Conservation (phyloP, 805 yeast genomes). For the Schwanniomyces polymorphus region DNA sequence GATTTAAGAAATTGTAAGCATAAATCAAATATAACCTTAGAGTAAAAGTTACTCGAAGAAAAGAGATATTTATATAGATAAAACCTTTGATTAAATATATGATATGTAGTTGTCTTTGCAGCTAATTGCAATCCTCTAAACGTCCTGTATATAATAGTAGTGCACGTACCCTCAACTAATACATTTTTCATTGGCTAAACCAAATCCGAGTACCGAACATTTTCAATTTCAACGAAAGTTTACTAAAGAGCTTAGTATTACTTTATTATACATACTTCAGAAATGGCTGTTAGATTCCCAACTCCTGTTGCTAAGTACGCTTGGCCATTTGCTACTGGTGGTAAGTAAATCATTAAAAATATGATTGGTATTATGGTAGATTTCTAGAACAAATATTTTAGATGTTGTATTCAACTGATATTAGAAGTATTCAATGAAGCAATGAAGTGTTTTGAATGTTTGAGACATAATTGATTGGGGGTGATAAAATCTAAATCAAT, state of each 20-base stretch:
- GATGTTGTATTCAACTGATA: neutral
- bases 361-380: neutral
- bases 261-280: constrained; percentile 2
- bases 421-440: no score
- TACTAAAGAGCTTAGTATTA: neutral
- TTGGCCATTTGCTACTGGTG: constrained; percentile 91
- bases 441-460: no score
- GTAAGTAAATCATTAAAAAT: constrained; percentile 41
- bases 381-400: neutral
- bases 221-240: constrained; percentile 2
- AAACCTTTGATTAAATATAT: no score
- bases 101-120: no score
- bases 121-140: neutral
- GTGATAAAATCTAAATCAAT: no score
- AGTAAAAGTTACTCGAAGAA: no score
- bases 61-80: no score
- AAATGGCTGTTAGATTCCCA: constrained; percentile 44
- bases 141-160: constrained; percentile 6
- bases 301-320: constrained; percentile 63
- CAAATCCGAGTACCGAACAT: constrained; percentile 12
- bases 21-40: no score
- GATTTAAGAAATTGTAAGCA: no score
- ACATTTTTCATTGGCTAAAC: constrained; percentile 9
- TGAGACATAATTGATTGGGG: no score
- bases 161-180: constrained; percentile 1